These are phyloP conservation scores for Cordyceps sp. DNA, from an alignment of 2,329 filamentous ascomycete genomes.

Conservation along the genomic window DNA sequence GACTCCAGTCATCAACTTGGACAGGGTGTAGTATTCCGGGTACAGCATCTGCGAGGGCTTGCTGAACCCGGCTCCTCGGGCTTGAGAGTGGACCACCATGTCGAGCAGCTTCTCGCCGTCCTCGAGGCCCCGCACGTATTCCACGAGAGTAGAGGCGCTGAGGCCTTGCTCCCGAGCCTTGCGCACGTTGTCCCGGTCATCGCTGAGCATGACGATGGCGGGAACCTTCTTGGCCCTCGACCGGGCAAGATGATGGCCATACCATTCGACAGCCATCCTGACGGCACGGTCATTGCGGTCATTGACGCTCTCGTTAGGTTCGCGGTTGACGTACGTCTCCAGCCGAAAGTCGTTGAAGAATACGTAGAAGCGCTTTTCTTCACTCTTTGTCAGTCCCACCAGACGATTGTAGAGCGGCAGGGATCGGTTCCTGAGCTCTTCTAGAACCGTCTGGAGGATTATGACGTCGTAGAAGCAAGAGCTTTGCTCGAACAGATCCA, in stretches of 20 bases:
- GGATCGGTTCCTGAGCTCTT: constrained; percentile 88
- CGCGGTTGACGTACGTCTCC: constrained; percentile 71
- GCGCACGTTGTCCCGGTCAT: constrained; percentile 73
- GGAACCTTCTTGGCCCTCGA: constrained; percentile 48
- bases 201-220: constrained; percentile 79
- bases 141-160: constrained; percentile 47
- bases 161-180: constrained; percentile 67
- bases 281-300: constrained; percentile 93
- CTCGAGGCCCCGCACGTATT: constrained; percentile 73
- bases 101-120: constrained; percentile 77
- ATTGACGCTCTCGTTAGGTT: constrained; percentile 74
- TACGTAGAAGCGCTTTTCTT: constrained; percentile 94
- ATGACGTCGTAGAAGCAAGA: constrained; percentile 94
- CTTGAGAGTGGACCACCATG: constrained; percentile 74
- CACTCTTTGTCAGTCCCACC: constrained; percentile 78
- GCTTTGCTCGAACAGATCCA: constrained; percentile 92
- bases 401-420: constrained; percentile 89
- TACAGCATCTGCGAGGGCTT: constrained; percentile 60
- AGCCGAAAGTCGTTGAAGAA: constrained; percentile 98
- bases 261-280: constrained; percentile 76
- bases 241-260: constrained; percentile 59
- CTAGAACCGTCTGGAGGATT: constrained; percentile 85
- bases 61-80: constrained; percentile 45
- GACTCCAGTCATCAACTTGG: constrained; percentile 85
- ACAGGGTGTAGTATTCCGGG: constrained; percentile 75